Evolutionary conservation across 2,329 filamentous ascomycete genomes (phyloP).

Genomic region (Fusarium miscanthi): DNA sequence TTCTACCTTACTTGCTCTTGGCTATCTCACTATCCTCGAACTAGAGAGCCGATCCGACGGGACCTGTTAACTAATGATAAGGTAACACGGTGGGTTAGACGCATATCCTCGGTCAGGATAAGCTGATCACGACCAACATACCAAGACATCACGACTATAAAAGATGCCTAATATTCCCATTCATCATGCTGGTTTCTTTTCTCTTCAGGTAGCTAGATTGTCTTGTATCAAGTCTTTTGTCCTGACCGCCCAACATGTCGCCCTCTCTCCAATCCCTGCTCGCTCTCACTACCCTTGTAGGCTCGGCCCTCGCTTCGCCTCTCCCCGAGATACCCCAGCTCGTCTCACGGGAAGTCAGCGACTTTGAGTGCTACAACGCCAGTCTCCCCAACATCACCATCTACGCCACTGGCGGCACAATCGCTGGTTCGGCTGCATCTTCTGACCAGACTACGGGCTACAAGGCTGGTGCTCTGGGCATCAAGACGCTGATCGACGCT

Average conservation of each 20-base stretch:
- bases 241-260: constrained; percentile 18
- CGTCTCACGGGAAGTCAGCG: constrained; percentile 2
- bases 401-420: constrained; percentile 67
- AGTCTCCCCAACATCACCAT: constrained; percentile 65
- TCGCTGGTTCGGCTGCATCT: constrained; percentile 61
- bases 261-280: constrained; percentile 20
- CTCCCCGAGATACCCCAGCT: constrained; percentile 21
- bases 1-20: background rate
- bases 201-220: background rate
- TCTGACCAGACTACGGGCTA: constrained; percentile 59
- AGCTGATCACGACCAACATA: background rate
- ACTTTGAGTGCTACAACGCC: constrained; percentile 38
- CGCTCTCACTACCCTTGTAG: constrained; percentile 15
- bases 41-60: background rate
- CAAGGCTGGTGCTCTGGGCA: constrained; percentile 55
- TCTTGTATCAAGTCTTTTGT: background rate
- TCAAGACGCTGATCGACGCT: constrained; percentile 61
- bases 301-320: constrained; percentile 21
- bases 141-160: constrained; percentile 12
- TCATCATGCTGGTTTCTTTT: background rate
- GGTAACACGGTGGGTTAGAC: constrained; percentile 22
- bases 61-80: constrained; percentile 31
- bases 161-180: background rate
- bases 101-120: constrained; percentile 2
- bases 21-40: constrained; percentile 7